Evolutionary conservation across 192 early-diverging fungal genomes (phyloP).

Genomic region (Chytriomyces sp.): DNA sequence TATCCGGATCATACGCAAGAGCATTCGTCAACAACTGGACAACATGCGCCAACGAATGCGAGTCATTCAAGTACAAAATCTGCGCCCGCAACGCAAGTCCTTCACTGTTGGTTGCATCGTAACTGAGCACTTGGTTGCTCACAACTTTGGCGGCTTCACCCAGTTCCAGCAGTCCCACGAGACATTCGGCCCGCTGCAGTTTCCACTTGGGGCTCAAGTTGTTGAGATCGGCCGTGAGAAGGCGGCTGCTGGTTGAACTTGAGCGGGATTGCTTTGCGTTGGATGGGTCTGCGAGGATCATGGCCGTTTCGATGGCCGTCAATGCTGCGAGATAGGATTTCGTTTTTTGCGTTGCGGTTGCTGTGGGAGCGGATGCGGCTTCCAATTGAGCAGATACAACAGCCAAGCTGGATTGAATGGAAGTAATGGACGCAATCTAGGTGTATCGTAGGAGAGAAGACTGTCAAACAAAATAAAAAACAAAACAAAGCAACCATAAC

Average conservation of each 20-base stretch:
- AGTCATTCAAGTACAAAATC: conserved; percentile 71
- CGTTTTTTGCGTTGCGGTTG: background rate
- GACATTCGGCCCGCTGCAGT: conserved; percentile 67
- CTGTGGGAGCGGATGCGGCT: background rate
- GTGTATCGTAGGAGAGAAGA: too few species aligned
- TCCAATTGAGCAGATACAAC: conserved; percentile 19
- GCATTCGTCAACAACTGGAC: conserved; percentile 56
- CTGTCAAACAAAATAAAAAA: too few species aligned
- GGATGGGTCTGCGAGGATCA: conserved; percentile 49
- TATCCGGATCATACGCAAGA: conserved; percentile 79
- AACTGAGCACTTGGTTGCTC: conserved; percentile 47
- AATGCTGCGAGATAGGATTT: conserved; percentile 5
- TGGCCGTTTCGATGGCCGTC: conserved; percentile 47
- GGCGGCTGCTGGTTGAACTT: conserved; percentile 17
- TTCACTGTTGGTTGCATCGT: conserved; percentile 71
- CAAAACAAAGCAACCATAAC: too few species aligned
- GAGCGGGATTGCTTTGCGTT: conserved; percentile 22
- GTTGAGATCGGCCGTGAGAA: conserved; percentile 25
- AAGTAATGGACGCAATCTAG: background rate
- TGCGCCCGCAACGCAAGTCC: conserved; percentile 70
- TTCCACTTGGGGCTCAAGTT: conserved; percentile 58
- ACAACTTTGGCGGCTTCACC: conserved; percentile 68
- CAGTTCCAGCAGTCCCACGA: conserved; percentile 66
- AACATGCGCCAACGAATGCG: conserved; percentile 46
- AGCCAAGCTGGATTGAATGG: background rate